phyloP scores from a whole-genome alignment of 805 yeast genomes.

The Nakazawaea wyomingensis region DNA sequence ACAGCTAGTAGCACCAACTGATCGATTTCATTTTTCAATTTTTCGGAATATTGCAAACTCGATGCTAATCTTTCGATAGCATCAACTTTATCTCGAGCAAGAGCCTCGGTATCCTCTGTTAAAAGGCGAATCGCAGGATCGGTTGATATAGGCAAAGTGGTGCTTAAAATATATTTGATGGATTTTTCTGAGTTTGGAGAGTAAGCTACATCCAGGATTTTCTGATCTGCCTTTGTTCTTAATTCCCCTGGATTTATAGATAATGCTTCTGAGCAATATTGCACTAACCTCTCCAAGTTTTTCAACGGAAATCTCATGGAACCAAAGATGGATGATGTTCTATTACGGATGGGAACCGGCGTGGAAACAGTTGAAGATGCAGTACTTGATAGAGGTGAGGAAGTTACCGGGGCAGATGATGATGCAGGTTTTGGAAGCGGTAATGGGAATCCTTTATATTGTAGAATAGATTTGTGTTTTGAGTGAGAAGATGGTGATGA shows the following conservation, averaged over 20 bases:
- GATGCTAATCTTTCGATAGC: constrained; percentile 67
- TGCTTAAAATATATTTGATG: constrained; percentile 37
- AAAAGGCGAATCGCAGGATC: constrained; percentile 62
- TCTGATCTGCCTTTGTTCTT: constrained; percentile 18
- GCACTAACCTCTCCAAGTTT: constrained; percentile 49
- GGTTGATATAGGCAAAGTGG: constrained; percentile 42
- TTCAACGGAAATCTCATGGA: constrained; percentile 55
- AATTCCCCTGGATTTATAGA: constrained; percentile 69
- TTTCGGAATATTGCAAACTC: constrained; percentile 67
- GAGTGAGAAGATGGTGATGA: constrained; percentile 6
- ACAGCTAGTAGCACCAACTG: constrained; percentile 58
- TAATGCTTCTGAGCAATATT: constrained; percentile 71
- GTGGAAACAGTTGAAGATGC: constrained; percentile 18
- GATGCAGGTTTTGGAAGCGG: constrained; percentile 22
- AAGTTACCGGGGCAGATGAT: constrained; percentile 4
- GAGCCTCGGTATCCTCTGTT: constrained; percentile 58
- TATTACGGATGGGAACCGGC: constrained; percentile 27
- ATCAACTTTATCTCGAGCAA: constrained; percentile 63
- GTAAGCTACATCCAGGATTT: constrained; percentile 28
- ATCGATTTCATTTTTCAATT: constrained; percentile 76
- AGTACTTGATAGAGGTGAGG: constrained; percentile 14
- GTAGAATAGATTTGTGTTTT: constrained; percentile 23
- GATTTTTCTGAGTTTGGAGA: constrained; percentile 63
- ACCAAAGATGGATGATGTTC: constrained; percentile 36
- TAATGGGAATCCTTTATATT: constrained; percentile 56